A percentile compares a stretch with the other conserved stretches of the same genome.
phyloP scores from a whole-genome alignment of 805 yeast species.

The Myxozyma neglecta region DNA sequence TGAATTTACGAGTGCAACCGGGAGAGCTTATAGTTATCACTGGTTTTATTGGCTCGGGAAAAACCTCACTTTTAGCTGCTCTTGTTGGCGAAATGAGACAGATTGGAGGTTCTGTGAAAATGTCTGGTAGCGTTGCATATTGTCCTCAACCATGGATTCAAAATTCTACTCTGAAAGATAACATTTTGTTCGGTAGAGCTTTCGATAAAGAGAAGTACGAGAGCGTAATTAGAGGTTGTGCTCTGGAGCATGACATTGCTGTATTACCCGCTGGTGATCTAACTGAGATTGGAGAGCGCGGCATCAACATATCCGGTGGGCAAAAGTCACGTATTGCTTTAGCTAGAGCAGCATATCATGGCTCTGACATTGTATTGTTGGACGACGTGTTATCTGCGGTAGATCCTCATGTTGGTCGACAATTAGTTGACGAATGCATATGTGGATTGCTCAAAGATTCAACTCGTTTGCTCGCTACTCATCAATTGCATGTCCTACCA shows the following conservation, averaged over 20 bases:
- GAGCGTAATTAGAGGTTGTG: constrained; percentile 60
- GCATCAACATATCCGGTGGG: constrained; percentile 86
- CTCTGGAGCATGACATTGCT: constrained; percentile 63
- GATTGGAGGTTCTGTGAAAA: constrained; percentile 51
- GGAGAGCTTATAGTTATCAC: constrained; percentile 76
- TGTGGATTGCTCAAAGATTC: constrained; percentile 54
- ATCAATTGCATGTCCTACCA: constrained; percentile 70
- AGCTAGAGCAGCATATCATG: constrained; percentile 77
- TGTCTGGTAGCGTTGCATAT: constrained; percentile 54
- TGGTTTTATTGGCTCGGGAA: constrained; percentile 85
- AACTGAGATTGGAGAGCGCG: constrained; percentile 87
- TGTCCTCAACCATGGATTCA: constrained; percentile 83
- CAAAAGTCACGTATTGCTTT: constrained; percentile 83
- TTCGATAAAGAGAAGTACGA: constrained; percentile 55
- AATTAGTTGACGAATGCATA: constrained; percentile 69
- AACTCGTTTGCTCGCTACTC: constrained; percentile 80
- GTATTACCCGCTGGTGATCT: constrained; percentile 70
- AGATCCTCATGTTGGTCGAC: constrained; percentile 81
- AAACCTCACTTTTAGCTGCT: constrained; percentile 69
- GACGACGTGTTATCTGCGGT: constrained; percentile 89
- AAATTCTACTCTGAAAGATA: constrained; percentile 72
- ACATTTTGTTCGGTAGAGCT: constrained; percentile 66
- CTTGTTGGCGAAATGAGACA: constrained; percentile 70
- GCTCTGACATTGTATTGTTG: constrained; percentile 62
- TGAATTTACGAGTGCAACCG: constrained; percentile 54